Evolutionary conservation across 2,329 filamentous ascomycete species (phyloP).

Genomic region (Fusarium heterosporum): DNA sequence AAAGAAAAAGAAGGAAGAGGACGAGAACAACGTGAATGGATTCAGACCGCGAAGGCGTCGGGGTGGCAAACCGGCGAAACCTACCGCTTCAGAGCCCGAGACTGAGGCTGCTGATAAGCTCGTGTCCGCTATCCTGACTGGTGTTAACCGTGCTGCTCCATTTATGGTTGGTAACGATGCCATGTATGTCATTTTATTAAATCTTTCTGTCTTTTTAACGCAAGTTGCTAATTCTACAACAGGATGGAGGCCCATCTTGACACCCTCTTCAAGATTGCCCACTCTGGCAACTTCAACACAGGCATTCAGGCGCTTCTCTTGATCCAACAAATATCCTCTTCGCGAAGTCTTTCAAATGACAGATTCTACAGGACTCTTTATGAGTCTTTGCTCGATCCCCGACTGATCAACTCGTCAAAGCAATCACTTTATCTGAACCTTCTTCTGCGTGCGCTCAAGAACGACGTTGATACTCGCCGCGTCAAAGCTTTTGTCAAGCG

Average conservation of each 20-base stretch:
- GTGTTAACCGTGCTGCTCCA: conserved; percentile 95
- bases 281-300: conserved; percentile 99
- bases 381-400: conserved; percentile 91
- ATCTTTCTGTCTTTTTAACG: neutral
- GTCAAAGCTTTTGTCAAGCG: conserved; percentile 97
- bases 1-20: conserved; percentile 27
- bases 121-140: conserved; percentile 89
- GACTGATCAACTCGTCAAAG: conserved; percentile 90
- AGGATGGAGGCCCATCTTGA: conserved; percentile 90
- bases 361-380: conserved; percentile 96
- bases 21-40: conserved; percentile 6
- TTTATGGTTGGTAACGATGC: conserved; percentile 86
- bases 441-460: conserved; percentile 87
- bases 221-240: conserved; percentile 29
- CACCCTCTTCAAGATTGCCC: conserved; percentile 94
- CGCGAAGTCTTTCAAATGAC: conserved; percentile 84
- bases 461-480: conserved; percentile 88
- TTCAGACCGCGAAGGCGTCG: conserved; percentile 45
- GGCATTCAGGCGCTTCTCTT: conserved; percentile 95
- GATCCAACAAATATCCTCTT: conserved; percentile 89
- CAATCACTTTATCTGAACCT: conserved; percentile 96
- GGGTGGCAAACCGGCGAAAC: conserved; percentile 35
- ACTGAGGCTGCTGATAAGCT: conserved; percentile 82
- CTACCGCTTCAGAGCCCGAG: conserved; percentile 66
- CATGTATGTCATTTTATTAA: conserved; percentile 58